Percentiles rank a stretch among this genome's conserved stretches.
Evolutionary conservation across 78 protist genomes (phyloP).

Genomic region (Mantamonas sphyraenae): DNA sequence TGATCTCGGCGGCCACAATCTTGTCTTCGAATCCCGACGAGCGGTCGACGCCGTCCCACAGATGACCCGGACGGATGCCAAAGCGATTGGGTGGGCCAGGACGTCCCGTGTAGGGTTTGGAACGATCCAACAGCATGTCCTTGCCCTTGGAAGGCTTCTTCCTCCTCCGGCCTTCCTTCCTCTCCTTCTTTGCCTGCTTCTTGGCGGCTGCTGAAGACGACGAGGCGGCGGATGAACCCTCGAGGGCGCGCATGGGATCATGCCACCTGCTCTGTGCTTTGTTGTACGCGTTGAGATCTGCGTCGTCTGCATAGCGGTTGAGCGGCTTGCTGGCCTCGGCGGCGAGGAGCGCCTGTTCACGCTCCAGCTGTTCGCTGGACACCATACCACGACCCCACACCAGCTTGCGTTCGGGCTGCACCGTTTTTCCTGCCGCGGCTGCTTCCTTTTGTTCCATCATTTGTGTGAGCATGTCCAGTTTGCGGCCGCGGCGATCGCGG

Average conservation of each 20-base stretch:
- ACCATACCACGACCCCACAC: constrained; percentile 4
- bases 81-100: constrained; percentile 32
- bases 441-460: no score
- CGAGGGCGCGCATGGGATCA: not conserved
- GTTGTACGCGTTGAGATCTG: not conserved
- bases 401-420: not conserved
- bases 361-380: not conserved
- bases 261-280: not conserved
- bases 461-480: not conserved
- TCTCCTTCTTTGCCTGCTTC: not conserved
- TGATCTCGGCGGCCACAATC: not conserved
- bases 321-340: not conserved
- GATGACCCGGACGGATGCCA: constrained; percentile 20
- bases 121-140: not conserved
- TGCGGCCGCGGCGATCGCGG: not conserved
- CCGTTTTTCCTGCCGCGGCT: not conserved
- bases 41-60: constrained; percentile 54
- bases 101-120: not conserved
- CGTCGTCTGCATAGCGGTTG: not conserved
- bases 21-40: constrained; percentile 30
- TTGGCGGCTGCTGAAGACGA: no score
- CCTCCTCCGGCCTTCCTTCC: not conserved
- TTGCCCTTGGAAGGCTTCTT: not conserved
- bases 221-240: no score
- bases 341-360: no score